phyloP scores from a whole-genome alignment of 306 rosid species.

The Cicer chorassanicum region DNA sequence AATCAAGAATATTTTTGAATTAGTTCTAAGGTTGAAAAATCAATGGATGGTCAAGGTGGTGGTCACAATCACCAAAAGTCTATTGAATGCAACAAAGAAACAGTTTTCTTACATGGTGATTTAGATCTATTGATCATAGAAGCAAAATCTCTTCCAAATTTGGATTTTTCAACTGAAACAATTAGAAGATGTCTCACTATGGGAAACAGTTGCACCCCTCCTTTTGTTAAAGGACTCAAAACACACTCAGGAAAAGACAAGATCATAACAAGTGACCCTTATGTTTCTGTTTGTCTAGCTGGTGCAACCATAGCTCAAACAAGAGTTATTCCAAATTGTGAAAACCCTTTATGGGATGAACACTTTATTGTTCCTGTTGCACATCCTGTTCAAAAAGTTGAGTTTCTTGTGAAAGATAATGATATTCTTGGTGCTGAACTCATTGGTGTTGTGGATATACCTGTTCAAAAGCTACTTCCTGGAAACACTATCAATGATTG shows the following conservation, averaged over 20 bases:
- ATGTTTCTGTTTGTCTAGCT: constrained; percentile 66
- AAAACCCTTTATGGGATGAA: constrained; percentile 75
- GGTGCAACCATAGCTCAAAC: constrained; percentile 79
- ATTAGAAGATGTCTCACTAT: constrained; percentile 63
- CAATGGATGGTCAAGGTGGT: constrained; percentile 45
- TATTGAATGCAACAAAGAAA: constrained; percentile 21
- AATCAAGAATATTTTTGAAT: constrained; percentile 35
- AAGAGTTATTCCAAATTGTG: constrained; percentile 61
- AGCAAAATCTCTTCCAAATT: constrained; percentile 78
- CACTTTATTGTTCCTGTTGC: constrained; percentile 71
- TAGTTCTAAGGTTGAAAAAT: constrained; percentile 36
- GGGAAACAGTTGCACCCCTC: constrained; percentile 55
- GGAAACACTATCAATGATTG: constrained; percentile 61
- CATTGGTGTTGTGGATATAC: constrained; percentile 67
- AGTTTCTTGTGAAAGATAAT: constrained; percentile 71
- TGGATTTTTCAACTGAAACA: constrained; percentile 64
- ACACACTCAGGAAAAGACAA: constrained; percentile 51
- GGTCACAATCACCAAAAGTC: background rate
- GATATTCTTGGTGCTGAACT: constrained; percentile 78
- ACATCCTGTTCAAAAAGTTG: constrained; percentile 60
- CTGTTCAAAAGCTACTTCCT: constrained; percentile 53
- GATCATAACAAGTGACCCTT: constrained; percentile 76
- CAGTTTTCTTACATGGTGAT: constrained; percentile 66
- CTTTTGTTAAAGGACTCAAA: constrained; percentile 51
- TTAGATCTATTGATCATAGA: constrained; percentile 67